Base-by-base conservation (phyloP, 176 grass and related monocot genomes). In the Hordeum marinum region DNA sequence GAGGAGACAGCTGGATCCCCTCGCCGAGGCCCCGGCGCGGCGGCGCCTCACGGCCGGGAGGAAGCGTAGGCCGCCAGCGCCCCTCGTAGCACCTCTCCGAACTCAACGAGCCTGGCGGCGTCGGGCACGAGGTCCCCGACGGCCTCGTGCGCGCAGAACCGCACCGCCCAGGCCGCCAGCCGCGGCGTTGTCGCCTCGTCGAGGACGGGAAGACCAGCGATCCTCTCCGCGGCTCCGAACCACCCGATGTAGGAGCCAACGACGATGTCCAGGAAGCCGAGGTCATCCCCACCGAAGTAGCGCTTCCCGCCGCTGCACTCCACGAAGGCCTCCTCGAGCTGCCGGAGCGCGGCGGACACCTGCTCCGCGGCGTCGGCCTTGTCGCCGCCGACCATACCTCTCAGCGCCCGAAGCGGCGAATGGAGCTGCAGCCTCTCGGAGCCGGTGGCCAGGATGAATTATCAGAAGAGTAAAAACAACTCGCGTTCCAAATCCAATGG, bases 251-350 rank as follows among this genome's bases (percentile, higher is more conserved):
- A 62, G 45, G 79, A 85, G 36, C 83, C 87, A 6, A 89, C 14
- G 34, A 55, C 57, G 65, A 92, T 78, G 83, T 92, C 90, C 9
- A 92, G 11, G 59, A 83, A 87, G 10, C 87, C 83, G 45, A 92
- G 29, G 1, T 74, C 71, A 8, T 50, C 71, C 13, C 42, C 71
- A 7, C 42, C 42, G 71, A 74, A 74, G 42, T 74, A 74, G 24
- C 1, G 14, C 43, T 50, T 50, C 42, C 71, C 71, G 42, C 42
- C 24, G 71, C 71, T 20, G 71, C 42, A 74, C 71, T 74, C 71
- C 42, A 8, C 42, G 14, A 50, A 50, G 71, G 25, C 71, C 42
- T 74, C 71, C 3, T 74, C 71, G 8, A 74, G 42, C 42, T 50
- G 71, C 71, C 71, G 42, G 42, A 74, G 24, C 42, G 42, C 71